Evolutionary conservation across 352 stramenopile genomes (phyloP).

Genomic region (Globisporangium uncinulatum): DNA sequence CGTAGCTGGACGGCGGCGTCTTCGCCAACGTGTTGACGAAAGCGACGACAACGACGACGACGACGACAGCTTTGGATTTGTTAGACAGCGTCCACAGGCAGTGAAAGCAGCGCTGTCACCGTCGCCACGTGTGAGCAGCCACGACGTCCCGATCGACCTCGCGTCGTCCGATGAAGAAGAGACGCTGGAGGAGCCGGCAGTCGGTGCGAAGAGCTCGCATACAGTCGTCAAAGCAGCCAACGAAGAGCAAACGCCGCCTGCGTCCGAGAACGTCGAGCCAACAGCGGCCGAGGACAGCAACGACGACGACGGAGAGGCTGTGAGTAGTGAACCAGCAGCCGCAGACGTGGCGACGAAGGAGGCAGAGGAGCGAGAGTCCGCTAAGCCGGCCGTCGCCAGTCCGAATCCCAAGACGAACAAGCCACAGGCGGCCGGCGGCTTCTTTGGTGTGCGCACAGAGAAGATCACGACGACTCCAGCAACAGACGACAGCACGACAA

Average conservation of each 20-base stretch:
- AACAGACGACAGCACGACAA: slow-evolving; percentile 11
- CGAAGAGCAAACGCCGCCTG: neutral
- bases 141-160: slow-evolving; percentile 32
- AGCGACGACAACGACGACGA: slow-evolving; percentile 40
- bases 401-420: neutral
- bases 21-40: slow-evolving; percentile 45
- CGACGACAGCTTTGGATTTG: slow-evolving; percentile 17
- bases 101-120: slow-evolving; percentile 11
- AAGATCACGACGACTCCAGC: slow-evolving; percentile 17
- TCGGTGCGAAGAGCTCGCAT: neutral
- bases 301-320: neutral
- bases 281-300: neutral
- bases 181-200: slow-evolving; percentile 3
- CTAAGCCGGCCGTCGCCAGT: neutral
- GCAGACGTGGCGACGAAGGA: neutral
- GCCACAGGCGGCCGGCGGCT: slow-evolving; percentile 5
- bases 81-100: slow-evolving; percentile 1
- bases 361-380: neutral
- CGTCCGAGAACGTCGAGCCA: neutral
- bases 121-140: slow-evolving; percentile 16
- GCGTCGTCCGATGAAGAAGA: slow-evolving; percentile 14
- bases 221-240: neutral
- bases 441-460: slow-evolving; percentile 26
- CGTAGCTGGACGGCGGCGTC: slow-evolving; percentile 44
- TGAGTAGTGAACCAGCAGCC: neutral